phyloP scores from a whole-genome alignment of 352 stramenopile species.

The Thalassiosira ordinaria region DNA sequence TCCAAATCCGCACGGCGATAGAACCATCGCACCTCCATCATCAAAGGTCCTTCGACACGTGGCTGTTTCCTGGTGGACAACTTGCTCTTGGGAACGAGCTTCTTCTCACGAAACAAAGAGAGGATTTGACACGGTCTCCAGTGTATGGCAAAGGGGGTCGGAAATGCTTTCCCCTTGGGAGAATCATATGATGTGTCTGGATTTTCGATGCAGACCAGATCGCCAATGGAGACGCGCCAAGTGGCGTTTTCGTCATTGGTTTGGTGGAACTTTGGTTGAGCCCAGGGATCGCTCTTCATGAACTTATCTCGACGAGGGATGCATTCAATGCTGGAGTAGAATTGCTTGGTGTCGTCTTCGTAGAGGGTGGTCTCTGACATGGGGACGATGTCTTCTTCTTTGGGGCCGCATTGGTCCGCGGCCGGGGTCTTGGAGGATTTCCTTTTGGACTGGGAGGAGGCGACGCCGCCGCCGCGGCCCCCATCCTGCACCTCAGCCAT shows the following conservation, averaged over 20 bases:
- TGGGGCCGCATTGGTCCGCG: too few relatives aligned
- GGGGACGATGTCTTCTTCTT: neutral
- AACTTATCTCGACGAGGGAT: constrained; percentile 12
- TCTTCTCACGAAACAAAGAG: constrained; percentile 24
- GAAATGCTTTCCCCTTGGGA: neutral
- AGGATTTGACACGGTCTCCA: constrained; percentile 35
- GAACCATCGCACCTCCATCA: constrained; percentile 42
- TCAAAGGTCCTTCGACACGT: neutral
- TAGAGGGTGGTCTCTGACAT: constrained; percentile 1
- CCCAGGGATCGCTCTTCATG: constrained; percentile 2
- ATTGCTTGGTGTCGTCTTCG: constrained; percentile 5
- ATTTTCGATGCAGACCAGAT: constrained; percentile 27
- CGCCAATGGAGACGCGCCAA: constrained; percentile 25
- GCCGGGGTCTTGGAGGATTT: too few relatives aligned
- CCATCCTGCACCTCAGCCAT: too few relatives aligned
- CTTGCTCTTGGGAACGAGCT: constrained; percentile 3
- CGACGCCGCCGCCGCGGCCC: too few relatives aligned
- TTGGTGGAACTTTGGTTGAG: neutral
- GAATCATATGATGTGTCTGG: too few relatives aligned
- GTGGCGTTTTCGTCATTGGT: neutral
- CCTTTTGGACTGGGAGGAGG: too few relatives aligned
- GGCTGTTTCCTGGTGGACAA: constrained; percentile 21
- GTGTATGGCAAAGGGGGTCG: constrained; percentile 6
- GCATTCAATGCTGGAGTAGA: constrained; percentile 6
- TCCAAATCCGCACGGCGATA: constrained; percentile 24